Base-by-base conservation (phyloP, 108 stramenopile species). In the Aurantiochytrium sp. region DNA sequence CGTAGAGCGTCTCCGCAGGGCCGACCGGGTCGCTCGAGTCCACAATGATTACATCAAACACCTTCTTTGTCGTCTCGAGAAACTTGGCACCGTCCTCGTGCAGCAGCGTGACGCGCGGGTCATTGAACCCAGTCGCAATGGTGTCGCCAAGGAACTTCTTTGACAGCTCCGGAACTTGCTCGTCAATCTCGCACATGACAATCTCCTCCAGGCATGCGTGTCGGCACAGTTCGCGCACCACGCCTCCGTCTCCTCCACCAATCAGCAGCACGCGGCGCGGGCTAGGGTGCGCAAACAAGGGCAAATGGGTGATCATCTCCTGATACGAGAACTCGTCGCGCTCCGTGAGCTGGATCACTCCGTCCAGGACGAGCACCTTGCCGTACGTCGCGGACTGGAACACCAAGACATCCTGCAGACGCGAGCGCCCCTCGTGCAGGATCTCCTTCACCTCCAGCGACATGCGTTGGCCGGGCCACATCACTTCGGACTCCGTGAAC, bases 231-330 rank as follows among this genome's bases (percentile, higher is more conserved):
- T 98, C 97, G 23, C 99, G 95, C 42, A 98, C 89, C 4, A 98
- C 97, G 76, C 99, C 99, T 28, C 99, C 99, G 92, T 98, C 98
- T 12, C 98, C 99, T 4, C 99, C 99, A 23, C 99, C 99, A 87
- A 99, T 95, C 69, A 99, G 97, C 35, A 98, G 89, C 14, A 98
- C 99, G 58, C 92, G 92, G 73, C 96, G 93, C 47, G 97, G 97
- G 92, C 95, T 91, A 53, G 94, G 96, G 91, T 98, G 98, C 2
- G 97, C 95, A 88, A 94, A 97, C 43, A 98, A 91, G 5, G 99
- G 99, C 21, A 98, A 91, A 90, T 98, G 98, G 5, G 97, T 93
- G 89, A 98, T 97, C 98, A 98, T 98, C 93, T 98, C 99, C 91
- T 98, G 98, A 91, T 99, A 99, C 60, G 97, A 64, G 72, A 94